Conservation (phyloP, 352 stramenopile genomes). For the Globisporangium iwayamae region DNA sequence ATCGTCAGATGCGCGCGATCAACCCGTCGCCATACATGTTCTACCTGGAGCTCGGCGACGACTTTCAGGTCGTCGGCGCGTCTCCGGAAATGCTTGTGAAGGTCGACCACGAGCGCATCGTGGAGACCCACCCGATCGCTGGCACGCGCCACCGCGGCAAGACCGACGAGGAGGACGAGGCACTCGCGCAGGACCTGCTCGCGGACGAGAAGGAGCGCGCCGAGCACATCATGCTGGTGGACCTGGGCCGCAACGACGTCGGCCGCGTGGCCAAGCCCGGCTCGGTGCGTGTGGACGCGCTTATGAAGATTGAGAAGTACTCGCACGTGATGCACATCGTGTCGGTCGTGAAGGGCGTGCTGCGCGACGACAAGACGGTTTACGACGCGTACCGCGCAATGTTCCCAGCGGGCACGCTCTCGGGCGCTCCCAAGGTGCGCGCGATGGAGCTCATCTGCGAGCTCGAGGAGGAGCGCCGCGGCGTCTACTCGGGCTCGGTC, state of each 20-base stretch:
- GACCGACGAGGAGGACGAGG: slow-evolving; percentile 84
- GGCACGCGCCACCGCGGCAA: slow-evolving; percentile 82
- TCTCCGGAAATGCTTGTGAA: slow-evolving; percentile 90
- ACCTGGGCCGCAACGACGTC: slow-evolving; percentile 88
- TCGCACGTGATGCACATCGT: slow-evolving; percentile 92
- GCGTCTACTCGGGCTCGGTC: slow-evolving; percentile 84
- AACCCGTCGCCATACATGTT: slow-evolving; percentile 92
- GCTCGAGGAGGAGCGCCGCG: slow-evolving; percentile 76
- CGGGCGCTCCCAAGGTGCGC: slow-evolving; percentile 86
- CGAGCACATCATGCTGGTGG: slow-evolving; percentile 92
- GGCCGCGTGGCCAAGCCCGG: slow-evolving; percentile 81
- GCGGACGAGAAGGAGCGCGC: slow-evolving; percentile 87
- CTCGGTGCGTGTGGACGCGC: slow-evolving; percentile 73
- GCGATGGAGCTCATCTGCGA: slow-evolving; percentile 88
- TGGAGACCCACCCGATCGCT: slow-evolving; percentile 89
- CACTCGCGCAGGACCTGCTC: slow-evolving; percentile 73
- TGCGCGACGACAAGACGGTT: slow-evolving; percentile 77
- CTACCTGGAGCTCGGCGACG: slow-evolving; percentile 77
- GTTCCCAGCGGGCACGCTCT: slow-evolving; percentile 86
- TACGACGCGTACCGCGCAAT: slow-evolving; percentile 89
- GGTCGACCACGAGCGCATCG: slow-evolving; percentile 76
- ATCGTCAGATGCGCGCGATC: slow-evolving; percentile 85
- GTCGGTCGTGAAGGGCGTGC: slow-evolving; percentile 81
- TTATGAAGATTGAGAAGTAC: slow-evolving; percentile 92
- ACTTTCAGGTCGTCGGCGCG: slow-evolving; percentile 86